Evolutionary conservation across 179 eudicot species (phyloP).

Genomic region (Silene coronaria): DNA sequence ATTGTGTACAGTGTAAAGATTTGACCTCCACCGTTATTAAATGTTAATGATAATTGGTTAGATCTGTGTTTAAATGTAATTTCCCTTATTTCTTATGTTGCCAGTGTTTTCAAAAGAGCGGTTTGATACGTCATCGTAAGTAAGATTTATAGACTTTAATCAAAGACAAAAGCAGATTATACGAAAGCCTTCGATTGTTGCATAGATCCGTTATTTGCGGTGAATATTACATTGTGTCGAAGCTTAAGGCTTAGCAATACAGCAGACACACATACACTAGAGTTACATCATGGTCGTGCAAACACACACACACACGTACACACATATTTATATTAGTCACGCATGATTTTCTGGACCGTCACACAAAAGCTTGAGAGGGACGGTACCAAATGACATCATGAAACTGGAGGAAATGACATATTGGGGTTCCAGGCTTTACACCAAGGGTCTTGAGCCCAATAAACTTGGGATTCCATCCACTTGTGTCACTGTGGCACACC

Average conservation of each 20-base stretch:
- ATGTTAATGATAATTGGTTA: background rate
- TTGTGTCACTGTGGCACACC: slow-evolving; percentile 11
- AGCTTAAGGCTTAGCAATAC: background rate
- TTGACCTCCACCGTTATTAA: background rate
- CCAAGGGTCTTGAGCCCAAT: slow-evolving; percentile 8
- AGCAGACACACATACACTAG: background rate
- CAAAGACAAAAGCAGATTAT: too few species aligned
- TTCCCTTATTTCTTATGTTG: too few species aligned
- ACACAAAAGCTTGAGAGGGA: background rate
- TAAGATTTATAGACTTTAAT: too few species aligned
- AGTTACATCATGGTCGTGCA: background rate
- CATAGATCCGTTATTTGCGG: too few species aligned
- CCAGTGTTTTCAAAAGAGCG: too few species aligned
- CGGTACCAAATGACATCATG: slow-evolving; percentile 13
- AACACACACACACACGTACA: too few species aligned
- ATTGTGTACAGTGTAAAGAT: background rate
- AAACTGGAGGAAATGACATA: slow-evolving; percentile 14
- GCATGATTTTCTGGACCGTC: background rate
- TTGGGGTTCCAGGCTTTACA: slow-evolving; percentile 7
- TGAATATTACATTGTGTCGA: background rate
- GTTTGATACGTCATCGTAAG: too few species aligned
- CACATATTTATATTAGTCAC: too few species aligned
- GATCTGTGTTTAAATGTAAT: background rate
- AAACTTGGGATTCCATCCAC: slow-evolving; percentile 10
- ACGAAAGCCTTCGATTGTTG: too few species aligned